Evolutionary conservation across 805 yeast species (phyloP), one percentile per base, ranked within the genome.

Genomic region (Millerago galiae): DNA sequence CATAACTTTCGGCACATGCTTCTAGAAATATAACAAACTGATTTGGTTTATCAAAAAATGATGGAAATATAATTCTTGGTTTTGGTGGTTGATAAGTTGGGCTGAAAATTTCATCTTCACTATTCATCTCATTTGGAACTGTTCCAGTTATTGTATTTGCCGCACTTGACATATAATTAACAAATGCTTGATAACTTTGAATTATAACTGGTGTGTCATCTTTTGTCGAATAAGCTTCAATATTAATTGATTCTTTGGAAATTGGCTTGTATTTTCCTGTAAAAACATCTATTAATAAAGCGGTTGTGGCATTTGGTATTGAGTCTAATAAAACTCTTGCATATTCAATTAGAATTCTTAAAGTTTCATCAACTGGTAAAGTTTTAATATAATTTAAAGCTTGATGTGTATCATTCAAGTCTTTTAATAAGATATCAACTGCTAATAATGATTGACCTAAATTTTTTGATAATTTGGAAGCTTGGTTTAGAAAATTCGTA

Each of bases 1-100:
- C 89, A 56, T 85, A 85, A 11, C 84, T 72, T 52, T 82, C 86
- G 13, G 89, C 63, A 53, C 96, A 88, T 0, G 98, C 97, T 59
- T 93, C 99, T 43, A 93, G 62, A 49, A 93, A 93, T 8, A 86
- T 84, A 21, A 90, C 93, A 70, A 93, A 91, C 56, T 90, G 93
- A 55, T 81, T 76, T 0, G 93, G 89, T 57, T 84, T 87, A 50
- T 81, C 76, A n/a, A 85, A 77, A 59, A 93, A 93, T 2, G 95
- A 79, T 2, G 91, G 81, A 57, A 88, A 93, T 1, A 91, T 85
- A 32, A 91, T 69, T 35, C 89, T 72, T 7, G 98, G 98, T 40
- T 81, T 74, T 3, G 99, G 99, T 2, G 98, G 96, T 40, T 82
- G 81, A 60, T 93, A 93, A 0, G 93, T 84, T 13, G 90, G 83